phyloP scores from a whole-genome alignment of 345 rosid genomes.

The Isatis tinctoria region DNA sequence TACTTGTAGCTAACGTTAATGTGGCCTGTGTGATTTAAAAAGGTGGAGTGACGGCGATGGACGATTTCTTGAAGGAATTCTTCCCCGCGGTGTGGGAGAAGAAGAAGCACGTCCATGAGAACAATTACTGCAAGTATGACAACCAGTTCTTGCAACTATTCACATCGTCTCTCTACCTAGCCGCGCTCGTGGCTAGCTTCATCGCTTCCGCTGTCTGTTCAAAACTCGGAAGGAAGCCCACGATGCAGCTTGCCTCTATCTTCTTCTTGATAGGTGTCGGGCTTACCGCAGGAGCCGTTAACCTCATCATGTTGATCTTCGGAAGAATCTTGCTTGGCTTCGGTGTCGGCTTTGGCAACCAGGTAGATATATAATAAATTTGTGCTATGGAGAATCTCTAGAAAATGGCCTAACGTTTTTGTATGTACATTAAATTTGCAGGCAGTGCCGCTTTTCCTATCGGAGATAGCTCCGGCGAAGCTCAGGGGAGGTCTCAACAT shows the following conservation, averaged over 20 bases:
- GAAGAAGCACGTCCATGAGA: conserved; percentile 50
- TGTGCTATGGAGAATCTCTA: neutral
- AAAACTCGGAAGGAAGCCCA: conserved; percentile 57
- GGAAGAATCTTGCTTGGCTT: conserved; percentile 63
- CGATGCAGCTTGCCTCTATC: conserved; percentile 66
- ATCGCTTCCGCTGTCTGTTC: conserved; percentile 47
- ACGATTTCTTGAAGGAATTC: conserved; percentile 60
- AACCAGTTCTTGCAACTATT: conserved; percentile 60
- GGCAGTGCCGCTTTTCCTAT: conserved; percentile 65
- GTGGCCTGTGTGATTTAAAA: neutral
- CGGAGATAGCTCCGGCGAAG: conserved; percentile 55
- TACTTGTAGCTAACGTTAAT: neutral
- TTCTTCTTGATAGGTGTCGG: conserved; percentile 59
- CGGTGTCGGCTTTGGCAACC: conserved; percentile 77
- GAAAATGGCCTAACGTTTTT: neutral
- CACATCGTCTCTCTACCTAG: conserved; percentile 66
- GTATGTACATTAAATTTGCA: conserved; percentile 12
- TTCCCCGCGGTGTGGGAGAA: conserved; percentile 54
- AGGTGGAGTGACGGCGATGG: conserved; percentile 91
- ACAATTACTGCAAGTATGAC: conserved; percentile 78
- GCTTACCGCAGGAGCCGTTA: conserved; percentile 41
- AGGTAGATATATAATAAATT: conserved; percentile 30
- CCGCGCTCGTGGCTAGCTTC: conserved; percentile 65
- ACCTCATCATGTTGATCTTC: conserved; percentile 45
- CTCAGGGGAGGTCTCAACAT: conserved; percentile 63